Percentiles rank a stretch among this genome's conserved stretches.
These are phyloP conservation scores for Deakozyma indianensis DNA, from an alignment of 805 yeast species.

Conservation along the genomic window DNA sequence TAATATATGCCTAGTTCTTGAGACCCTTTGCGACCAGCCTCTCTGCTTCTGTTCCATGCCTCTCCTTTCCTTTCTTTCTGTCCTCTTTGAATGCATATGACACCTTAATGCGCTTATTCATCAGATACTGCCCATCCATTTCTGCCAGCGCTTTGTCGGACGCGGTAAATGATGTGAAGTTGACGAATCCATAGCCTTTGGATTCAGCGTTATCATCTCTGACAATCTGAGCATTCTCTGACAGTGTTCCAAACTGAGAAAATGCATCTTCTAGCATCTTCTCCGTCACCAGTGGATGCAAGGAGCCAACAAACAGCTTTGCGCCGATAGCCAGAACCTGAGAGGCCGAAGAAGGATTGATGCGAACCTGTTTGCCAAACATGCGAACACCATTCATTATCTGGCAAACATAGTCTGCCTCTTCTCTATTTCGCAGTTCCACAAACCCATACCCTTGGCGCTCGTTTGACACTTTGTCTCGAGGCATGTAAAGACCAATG, in stretches of 20 bases:
- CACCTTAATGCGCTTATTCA: constrained; percentile 48
- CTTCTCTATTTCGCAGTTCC: constrained; percentile 44
- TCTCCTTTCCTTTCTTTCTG: constrained; percentile 35
- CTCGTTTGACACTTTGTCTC: constrained; percentile 51
- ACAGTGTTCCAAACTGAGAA: constrained; percentile 50
- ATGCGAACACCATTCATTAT: constrained; percentile 46
- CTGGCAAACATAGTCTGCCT: constrained; percentile 55
- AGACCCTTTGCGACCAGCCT: constrained; percentile 38
- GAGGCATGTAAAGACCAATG: constrained; percentile 55
- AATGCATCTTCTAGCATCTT: constrained; percentile 42
- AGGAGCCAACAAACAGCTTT: constrained; percentile 52
- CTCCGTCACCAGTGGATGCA: constrained; percentile 54
- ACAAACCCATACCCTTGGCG: constrained; percentile 88
- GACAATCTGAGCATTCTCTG: constrained; percentile 28
- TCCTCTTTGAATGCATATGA: constrained; percentile 60
- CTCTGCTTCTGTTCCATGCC: constrained; percentile 73
- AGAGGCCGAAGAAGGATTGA: constrained; percentile 31
- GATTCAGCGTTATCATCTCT: constrained; percentile 37
- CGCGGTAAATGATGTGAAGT: constrained; percentile 46
- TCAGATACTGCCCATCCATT: constrained; percentile 53
- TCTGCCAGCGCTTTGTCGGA: constrained; percentile 59
- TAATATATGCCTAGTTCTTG: no score
- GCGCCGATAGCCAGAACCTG: constrained; percentile 38
- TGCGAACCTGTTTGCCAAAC: constrained; percentile 44
- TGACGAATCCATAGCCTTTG: constrained; percentile 53